Base-by-base conservation (phyloP, 1,139 yeast genomes). In the Williopsis jadinii region DNA sequence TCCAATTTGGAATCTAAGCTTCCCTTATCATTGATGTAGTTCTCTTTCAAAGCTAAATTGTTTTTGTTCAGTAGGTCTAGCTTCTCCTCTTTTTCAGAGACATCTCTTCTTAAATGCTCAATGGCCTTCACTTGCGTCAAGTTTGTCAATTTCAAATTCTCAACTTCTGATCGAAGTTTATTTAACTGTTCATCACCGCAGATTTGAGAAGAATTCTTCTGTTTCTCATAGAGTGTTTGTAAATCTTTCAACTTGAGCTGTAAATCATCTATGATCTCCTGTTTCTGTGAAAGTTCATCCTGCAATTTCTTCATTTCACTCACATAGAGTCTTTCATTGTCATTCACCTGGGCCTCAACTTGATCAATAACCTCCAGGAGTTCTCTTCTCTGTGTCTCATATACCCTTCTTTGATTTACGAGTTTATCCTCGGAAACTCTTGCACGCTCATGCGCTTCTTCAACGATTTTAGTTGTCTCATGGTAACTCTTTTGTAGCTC, bases 341-440 rank as follows among this genome's bases (percentile, higher is more conserved):
- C 69, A 27, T 54, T 54, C 6, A 66, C 62, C 39, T 66, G 70
- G 13, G 53, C 48, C 39, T 67, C 75, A 58, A 79, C 66, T 33
- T 75, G 62, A 46, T 75, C 80, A 42, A 79, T 68, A 31, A 77
- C 77, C 38, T 70, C 74, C 40, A 80, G 59, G 65, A 82, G 67
- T 50, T 79, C 83, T 41, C 71, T 73, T 34, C 82, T 61, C 35
- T 80, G 82, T 13, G 60, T 56, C 38, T 76, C 80, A 40, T 73
- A 71, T 30, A 64, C 70, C n/a, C 56, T 57, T 51, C 68, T 68
- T 44, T 68, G 75, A 43, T 66, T 70, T 12, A 54, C 49, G 40
- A 75, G 58, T 47, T 68, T 69, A 5, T 35, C 38, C 36, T 53
- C 58, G 2, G 49, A 34, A 3, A 14, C 9, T 1, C 39, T 28